Evolutionary conservation across 768 basidiomycete genomes (phyloP).

Genomic region (Tephrocybe rancida): DNA sequence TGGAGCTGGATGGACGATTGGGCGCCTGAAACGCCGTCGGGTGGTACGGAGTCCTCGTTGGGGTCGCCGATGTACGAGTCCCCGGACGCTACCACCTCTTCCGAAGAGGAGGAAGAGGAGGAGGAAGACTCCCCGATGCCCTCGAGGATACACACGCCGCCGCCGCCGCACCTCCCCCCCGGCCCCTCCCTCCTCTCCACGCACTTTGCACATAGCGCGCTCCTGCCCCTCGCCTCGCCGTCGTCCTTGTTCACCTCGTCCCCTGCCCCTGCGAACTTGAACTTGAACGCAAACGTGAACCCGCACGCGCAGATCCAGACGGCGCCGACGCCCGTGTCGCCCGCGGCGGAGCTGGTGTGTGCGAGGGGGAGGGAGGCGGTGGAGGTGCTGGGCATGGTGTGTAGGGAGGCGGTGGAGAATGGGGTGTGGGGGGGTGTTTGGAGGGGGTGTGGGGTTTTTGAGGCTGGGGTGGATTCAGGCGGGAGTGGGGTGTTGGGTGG

Average conservation of each 20-base stretch:
- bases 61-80: neutral
- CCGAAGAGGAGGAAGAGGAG: too few relatives aligned
- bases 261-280: neutral
- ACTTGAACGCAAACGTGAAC: constrained; percentile 30
- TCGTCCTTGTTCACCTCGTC: constrained; percentile 24
- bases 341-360: constrained; percentile 69
- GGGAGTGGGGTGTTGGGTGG: neutral
- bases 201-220: constrained; percentile 62
- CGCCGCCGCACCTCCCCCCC: constrained; percentile 68
- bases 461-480: too few relatives aligned
- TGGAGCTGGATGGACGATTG: too few relatives aligned
- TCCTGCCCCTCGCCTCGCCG: constrained; percentile 65
- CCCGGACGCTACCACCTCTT: neutral
- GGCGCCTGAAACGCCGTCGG: too few relatives aligned
- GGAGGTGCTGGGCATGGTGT: constrained; percentile 64
- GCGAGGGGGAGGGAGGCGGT: constrained; percentile 53
- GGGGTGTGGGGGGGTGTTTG: constrained; percentile 68
- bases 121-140: constrained; percentile 28
- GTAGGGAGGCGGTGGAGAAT: constrained; percentile 76
- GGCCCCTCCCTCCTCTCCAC: constrained; percentile 71
- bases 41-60: too few relatives aligned
- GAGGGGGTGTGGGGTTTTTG: constrained; percentile 38
- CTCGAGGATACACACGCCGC: constrained; percentile 62
- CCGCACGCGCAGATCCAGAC: constrained; percentile 37
- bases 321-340: constrained; percentile 85